A percentile compares a stretch with the other conserved stretches of the same genome.
Conservation (phyloP, 2,329 filamentous ascomycete species). For the Calonectria hongkongensis region DNA sequence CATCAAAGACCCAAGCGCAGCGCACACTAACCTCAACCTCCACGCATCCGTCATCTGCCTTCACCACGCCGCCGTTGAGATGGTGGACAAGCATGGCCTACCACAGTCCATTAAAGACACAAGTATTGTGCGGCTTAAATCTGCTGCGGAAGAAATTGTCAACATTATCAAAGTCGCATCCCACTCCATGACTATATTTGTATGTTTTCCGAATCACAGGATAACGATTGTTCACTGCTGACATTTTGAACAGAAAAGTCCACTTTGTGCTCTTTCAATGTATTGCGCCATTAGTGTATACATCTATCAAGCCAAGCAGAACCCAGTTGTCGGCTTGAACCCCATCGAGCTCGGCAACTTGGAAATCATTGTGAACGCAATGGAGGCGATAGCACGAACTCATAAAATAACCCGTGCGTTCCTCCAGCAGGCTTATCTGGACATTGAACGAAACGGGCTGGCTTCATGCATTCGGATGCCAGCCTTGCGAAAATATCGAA, state of each 20-base stretch:
- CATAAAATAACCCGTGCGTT: constrained; percentile 89
- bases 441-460: constrained; percentile 77
- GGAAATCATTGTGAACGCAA: constrained; percentile 85
- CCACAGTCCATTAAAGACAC: constrained; percentile 79
- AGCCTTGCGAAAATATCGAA: constrained; percentile 57
- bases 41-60: constrained; percentile 92
- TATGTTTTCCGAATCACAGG: constrained; percentile 66
- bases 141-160: constrained; percentile 89
- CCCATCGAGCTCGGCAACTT: constrained; percentile 70
- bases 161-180: constrained; percentile 87
- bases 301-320: constrained; percentile 83
- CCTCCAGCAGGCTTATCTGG: constrained; percentile 88
- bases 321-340: constrained; percentile 76
- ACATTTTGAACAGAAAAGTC: constrained; percentile 56
- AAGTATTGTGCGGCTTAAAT: constrained; percentile 83
- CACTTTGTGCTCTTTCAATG: constrained; percentile 80
- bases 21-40: constrained; percentile 91
- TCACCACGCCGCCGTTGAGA: constrained; percentile 91
- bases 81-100: constrained; percentile 83
- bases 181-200: constrained; percentile 79
- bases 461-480: constrained; percentile 60
- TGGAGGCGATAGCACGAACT: constrained; percentile 83
- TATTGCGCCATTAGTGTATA: constrained; percentile 92
- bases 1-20: constrained; percentile 80
- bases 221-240: not conserved